Evolutionary conservation across 2,329 filamentous ascomycete genomes (phyloP), one percentile per base, ranked within the genome.

Genomic region (Fusarium nygamai): DNA sequence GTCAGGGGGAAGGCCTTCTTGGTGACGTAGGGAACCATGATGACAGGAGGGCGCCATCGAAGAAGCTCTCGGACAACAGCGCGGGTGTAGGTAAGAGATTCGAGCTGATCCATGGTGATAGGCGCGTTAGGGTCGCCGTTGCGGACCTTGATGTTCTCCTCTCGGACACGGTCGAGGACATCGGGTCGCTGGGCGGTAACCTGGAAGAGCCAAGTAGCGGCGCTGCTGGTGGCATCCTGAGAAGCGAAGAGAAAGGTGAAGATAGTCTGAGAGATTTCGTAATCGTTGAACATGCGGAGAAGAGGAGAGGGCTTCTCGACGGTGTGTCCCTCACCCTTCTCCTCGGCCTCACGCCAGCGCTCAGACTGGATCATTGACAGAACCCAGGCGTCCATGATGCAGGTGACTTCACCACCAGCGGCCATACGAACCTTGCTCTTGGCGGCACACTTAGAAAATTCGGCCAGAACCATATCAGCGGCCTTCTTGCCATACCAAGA

Each of bases 171-270:
- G 80, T 96, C 93, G 62, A 98, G 88, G 61, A 97, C 88, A 69
- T 98, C 96, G n/a, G 96, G 96, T 74, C 95, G 92, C 85, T 98
- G 94, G 53, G 96, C 95, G 86, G 94, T 92, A 79, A 94, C 90
- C 86, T 99, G 96, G 88, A 98, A 98, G 74, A 98, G 86, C 95
- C 96, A 98, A 61, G 95, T 98, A 79, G 90, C 91, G 71, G 96
- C 96, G 80, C 94, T 97, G 85, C 93, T 96, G 72, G 96, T 98
- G 75, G 96, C 96, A 83, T 99, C 96, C 85, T 98, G 96, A 8
- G 95, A 98, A 70, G 96, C 96, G 84, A 98, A 98, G 71, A 98
- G 88, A 87, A 98, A 98, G 57, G 96, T 97, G 86, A 98, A 98
- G 80, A 98, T 83, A 31, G 96, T 98, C 87, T 96, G 94, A 64